Evolutionary conservation across 306 rosid genomes (phyloP), one percentile per base, ranked within the genome.

Genomic region (Begonia loranthoides): DNA sequence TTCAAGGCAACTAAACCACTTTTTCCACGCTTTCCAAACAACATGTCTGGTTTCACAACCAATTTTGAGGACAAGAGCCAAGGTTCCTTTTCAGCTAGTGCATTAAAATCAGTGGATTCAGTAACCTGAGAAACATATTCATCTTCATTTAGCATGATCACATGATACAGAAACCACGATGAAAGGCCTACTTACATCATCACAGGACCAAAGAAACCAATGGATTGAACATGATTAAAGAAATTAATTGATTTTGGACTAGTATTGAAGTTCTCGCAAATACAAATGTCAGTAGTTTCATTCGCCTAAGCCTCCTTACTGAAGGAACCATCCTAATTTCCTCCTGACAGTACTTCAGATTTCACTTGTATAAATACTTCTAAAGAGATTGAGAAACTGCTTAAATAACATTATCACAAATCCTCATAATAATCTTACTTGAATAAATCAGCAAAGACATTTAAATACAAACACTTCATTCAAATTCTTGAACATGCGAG

Each of bases 11-110:
- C 99, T 75, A 90, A 80, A 70, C 99, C 95, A 11, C 99, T 90
- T 73, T 90, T 90, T 53, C 99, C 99, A 67, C 95, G 95, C 80
- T 90, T 90, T 69, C 99, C 99, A 49, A 90, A 90, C 68, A 90
- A 66, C 99, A 86, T 86, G 70, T 90, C 99, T 14, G 99, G 99
- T 57, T 90, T 90, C 66, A 90, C 99, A 56, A 86, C 99, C 83
- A 90, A 47, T 58, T 80, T 90, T 41, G 84, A 82, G 49, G 94
- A 82, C 4, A 81, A 82, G 63, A 90, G 94, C 99, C 99, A 90
- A 2, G 88, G 75, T 67, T 90, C 99, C 64, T 75, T 90, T 73
- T 80, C 75, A 57, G 67, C 80, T 44, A 90, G 69, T 76, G 82
- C 82, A 54, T 66, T 74, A 64, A 90, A 75, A 73, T 86, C 94